These are phyloP conservation scores for Phytophthora pinifolia DNA, from an alignment of 352 stramenopile genomes.

Conservation along the genomic window DNA sequence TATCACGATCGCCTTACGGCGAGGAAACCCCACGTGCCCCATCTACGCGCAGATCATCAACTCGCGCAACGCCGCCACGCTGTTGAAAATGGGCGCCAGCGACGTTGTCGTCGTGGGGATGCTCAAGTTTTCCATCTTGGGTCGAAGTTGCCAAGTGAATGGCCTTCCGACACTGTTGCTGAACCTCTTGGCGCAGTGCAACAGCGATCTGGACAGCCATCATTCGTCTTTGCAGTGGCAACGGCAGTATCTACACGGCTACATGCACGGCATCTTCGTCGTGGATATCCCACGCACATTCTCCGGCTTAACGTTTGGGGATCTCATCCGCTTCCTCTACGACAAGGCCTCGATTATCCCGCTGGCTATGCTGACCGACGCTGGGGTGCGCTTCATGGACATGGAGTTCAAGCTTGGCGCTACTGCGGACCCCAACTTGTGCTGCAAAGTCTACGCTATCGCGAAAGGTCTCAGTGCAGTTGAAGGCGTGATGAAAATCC, in stretches of 20 bases:
- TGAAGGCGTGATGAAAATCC: constrained; percentile 60
- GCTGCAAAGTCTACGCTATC: constrained; percentile 80
- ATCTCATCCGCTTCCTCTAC: constrained; percentile 80
- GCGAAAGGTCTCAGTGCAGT: constrained; percentile 57
- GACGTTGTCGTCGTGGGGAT: constrained; percentile 71
- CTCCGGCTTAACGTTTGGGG: constrained; percentile 75
- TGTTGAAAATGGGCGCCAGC: constrained; percentile 74
- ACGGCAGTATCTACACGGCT: constrained; percentile 65
- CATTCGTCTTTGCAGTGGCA: constrained; percentile 64
- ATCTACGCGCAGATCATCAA: constrained; percentile 84
- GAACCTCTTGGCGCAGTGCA: constrained; percentile 61
- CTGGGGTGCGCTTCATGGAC: constrained; percentile 67
- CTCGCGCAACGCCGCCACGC: constrained; percentile 55
- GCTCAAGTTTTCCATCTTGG: constrained; percentile 75
- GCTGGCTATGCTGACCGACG: constrained; percentile 64
- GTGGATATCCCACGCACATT: constrained; percentile 81
- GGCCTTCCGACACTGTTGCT: constrained; percentile 68
- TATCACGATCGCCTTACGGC: constrained; percentile 73
- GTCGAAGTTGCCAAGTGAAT: constrained; percentile 60
- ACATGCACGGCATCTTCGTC: constrained; percentile 72
- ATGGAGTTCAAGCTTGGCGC: constrained; percentile 80
- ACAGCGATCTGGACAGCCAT: constrained; percentile 53
- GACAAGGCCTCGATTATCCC: constrained; percentile 69
- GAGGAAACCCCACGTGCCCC: constrained; percentile 64
- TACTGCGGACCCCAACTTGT: constrained; percentile 72